Conservation (phyloP, 495 filamentous ascomycete genomes). For the Hypomontagnella monticulosa region DNA sequence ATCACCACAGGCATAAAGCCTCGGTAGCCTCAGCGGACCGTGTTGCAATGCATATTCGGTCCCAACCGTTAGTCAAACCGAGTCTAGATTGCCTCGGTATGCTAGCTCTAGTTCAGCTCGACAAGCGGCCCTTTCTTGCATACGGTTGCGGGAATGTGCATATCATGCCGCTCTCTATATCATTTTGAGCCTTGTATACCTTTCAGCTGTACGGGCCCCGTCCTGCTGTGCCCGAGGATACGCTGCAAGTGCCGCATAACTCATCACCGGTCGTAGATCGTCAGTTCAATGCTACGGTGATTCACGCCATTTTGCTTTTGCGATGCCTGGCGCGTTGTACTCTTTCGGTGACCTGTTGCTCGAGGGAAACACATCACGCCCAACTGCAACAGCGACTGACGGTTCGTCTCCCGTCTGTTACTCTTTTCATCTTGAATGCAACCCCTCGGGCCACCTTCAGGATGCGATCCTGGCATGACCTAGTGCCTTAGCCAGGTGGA, state of each 20-base stretch:
- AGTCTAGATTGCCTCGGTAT: neutral
- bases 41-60: neutral
- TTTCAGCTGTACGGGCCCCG: conserved; percentile 19
- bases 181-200: conserved; percentile 13
- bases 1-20: conserved; percentile 1
- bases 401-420: conserved; percentile 10
- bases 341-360: conserved; percentile 8
- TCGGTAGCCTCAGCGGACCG: neutral
- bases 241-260: conserved; percentile 17
- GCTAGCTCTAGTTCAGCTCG: neutral
- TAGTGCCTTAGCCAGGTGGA: conserved; percentile 37
- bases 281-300: conserved; percentile 26
- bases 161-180: conserved; percentile 2
- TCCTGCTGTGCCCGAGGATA: conserved; percentile 15
- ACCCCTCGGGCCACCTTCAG: conserved; percentile 28
- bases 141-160: conserved; percentile 1
- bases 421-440: conserved; percentile 28
- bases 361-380: conserved; percentile 3
- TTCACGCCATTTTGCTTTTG: conserved; percentile 15
- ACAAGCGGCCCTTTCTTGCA: conserved; percentile 8
- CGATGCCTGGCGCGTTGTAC: conserved; percentile 9
- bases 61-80: conserved; percentile 3
- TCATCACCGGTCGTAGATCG: conserved; percentile 22
- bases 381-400: conserved; percentile 12
- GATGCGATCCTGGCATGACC: conserved; percentile 34